phyloP scores from a whole-genome alignment of 176 grass and related monocot genomes.

The Oryza officinalis region DNA sequence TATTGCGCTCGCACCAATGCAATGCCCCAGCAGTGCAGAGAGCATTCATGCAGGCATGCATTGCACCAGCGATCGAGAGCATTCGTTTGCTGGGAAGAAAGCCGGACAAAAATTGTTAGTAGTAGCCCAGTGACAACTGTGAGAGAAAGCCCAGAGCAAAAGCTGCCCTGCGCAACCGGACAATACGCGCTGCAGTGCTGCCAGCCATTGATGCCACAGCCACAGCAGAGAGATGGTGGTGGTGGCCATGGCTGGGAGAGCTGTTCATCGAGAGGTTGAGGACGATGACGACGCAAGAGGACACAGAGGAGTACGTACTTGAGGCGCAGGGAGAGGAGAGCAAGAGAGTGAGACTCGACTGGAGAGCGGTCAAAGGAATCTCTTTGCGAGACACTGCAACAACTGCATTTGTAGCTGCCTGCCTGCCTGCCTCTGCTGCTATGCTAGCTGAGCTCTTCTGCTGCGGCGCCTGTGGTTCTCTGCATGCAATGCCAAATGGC shows the following conservation, averaged over 20 bases:
- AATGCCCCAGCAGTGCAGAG: not conserved
- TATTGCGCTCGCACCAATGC: not conserved
- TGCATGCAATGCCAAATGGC: conserved; percentile 36
- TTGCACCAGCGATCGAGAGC: not conserved
- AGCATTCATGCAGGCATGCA: not conserved
- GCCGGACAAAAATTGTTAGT: conserved; percentile 34
- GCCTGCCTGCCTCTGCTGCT: not conserved
- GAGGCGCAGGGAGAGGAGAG: not conserved
- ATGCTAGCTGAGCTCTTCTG: not conserved
- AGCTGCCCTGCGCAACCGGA: not conserved
- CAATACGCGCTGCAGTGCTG: not conserved
- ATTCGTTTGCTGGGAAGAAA: conserved; percentile 12
- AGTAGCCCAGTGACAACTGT: conserved; percentile 22
- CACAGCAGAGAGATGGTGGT: not conserved
- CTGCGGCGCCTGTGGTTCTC: not conserved
- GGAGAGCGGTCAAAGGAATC: conserved; percentile 44
- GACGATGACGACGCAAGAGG: not conserved
- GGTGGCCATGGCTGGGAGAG: not conserved
- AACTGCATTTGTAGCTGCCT: conserved; percentile 8
- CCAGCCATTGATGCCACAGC: not conserved
- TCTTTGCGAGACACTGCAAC: not conserved
- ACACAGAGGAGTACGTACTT: conserved; percentile 39
- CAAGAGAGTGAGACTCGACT: not conserved
- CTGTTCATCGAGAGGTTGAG: not conserved
- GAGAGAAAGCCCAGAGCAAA: not conserved